Evolutionary conservation across 2,329 filamentous ascomycete species (phyloP), one percentile per base, ranked within the genome.

Genomic region (Colletotrichum higginsianum): DNA sequence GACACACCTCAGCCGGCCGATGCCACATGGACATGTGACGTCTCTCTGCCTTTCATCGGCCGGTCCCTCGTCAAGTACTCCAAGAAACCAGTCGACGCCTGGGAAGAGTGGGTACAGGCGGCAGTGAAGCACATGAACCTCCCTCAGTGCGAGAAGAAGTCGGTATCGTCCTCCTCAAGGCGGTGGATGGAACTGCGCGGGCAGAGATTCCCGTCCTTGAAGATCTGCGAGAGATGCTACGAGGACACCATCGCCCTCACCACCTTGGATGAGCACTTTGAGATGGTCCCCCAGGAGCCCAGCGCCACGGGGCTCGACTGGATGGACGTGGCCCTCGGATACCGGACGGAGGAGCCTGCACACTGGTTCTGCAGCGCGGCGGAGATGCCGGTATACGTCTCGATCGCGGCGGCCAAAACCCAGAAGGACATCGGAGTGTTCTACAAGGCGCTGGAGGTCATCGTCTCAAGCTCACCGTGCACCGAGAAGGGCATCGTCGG

Each of bases 151-250:
- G 79, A 82, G 11, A 79, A 76, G 16, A 73, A 75, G n/a, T 70
- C 74, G 0, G 68, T 77, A 0, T 71, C 73, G 18, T 68, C 76
- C 1, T 76, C 75, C 13, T 73, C 68, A 2, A 71, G 75, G 0
- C 76, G 69, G 6, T 83, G 80, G 80, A 77, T 77, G 38, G 47
- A 75, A 0, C 74, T 77, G 0, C 75, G 77, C 0, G 75, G 73
- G 1, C 71, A 60, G 12, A 44, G 8, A 7, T 76, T 81, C 3
- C 70, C 78, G 1, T 72, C 75, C 1, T 53, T 83, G 53, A 71
- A 73, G 4, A 73, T 80, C 0, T 83, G 82, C 61, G 79, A 82
- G 55, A 67, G 78, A 1, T 83, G 82, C 26, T 82, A 79, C 66
- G 66, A 82, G 13, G 81, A 83, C 21, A 78, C 76, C 15, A n/a